These are phyloP conservation scores for Umbelopsis isabellina DNA, from an alignment of 192 early-diverging fungal genomes.

Conservation along the genomic window DNA sequence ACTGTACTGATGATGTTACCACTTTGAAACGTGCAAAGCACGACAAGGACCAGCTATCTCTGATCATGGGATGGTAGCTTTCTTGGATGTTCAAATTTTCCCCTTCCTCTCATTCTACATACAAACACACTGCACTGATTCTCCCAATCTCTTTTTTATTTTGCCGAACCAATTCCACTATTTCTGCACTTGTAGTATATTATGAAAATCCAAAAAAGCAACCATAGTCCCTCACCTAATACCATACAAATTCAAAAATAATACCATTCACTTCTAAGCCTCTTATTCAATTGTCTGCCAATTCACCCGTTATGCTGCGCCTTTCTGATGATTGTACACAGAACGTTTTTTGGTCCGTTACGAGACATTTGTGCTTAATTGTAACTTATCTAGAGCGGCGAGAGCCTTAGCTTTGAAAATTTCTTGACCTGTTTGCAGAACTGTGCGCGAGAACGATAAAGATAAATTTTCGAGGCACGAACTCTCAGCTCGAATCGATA, in stretches of 20 bases:
- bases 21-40: not conserved
- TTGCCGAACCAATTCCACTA: not conserved
- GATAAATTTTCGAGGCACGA: not conserved
- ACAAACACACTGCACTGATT: not conserved
- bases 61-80: slow-evolving; percentile 15
- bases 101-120: not conserved
- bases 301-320: no score
- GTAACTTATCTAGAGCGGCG: no score
- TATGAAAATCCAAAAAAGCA: slow-evolving; percentile 8
- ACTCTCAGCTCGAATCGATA: not conserved
- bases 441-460: not conserved
- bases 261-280: no score
- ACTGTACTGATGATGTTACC: not conserved
- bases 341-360: no score
- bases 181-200: slow-evolving; percentile 5
- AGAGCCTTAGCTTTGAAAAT: no score
- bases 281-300: no score
- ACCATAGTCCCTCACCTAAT: not conserved
- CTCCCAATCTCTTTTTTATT: not conserved
- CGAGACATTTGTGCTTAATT: no score
- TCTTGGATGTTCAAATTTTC: not conserved
- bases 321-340: no score
- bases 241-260: not conserved
- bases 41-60: slow-evolving; percentile 1
- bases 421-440: no score